Evolutionary conservation across 2,329 filamentous ascomycete species (phyloP).

Genomic region (Diaporthe humulicola): DNA sequence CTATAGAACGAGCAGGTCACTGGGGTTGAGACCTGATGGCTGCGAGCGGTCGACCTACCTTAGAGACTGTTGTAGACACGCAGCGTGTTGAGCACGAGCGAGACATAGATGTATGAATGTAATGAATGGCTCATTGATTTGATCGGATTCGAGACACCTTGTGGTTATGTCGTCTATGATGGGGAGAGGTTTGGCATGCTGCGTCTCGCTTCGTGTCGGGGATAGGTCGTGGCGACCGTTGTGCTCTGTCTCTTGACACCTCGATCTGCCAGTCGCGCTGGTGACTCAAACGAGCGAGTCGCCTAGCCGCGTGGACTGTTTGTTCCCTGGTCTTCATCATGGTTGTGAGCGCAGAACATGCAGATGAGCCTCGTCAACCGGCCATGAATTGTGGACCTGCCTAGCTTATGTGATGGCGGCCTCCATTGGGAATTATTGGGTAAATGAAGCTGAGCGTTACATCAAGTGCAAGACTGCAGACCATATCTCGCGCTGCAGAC

Average conservation of each 20-base stretch:
- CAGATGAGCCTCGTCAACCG: not conserved
- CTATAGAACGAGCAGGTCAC: not conserved
- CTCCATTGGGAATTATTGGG: too few species aligned
- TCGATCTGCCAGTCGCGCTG: not conserved
- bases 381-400: not conserved
- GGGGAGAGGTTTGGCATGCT: too few species aligned
- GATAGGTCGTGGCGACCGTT: not conserved
- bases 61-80: not conserved
- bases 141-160: not conserved
- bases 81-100: conserved; percentile 15
- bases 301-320: too few species aligned
- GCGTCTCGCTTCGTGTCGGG: not conserved
- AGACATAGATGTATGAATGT: conserved; percentile 3
- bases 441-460: too few species aligned
- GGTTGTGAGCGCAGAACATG: too few species aligned
- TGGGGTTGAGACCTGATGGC: not conserved
- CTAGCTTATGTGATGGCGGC: too few species aligned
- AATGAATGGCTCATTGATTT: conserved; percentile 21
- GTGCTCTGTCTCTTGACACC: not conserved
- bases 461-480: too few species aligned
- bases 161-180: not conserved
- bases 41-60: not conserved
- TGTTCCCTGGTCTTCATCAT: not conserved
- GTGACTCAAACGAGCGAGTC: not conserved
- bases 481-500: too few species aligned